Base-by-base conservation (phyloP, 345 rosid genomes). In the Cardamine chenopodiifolia region DNA sequence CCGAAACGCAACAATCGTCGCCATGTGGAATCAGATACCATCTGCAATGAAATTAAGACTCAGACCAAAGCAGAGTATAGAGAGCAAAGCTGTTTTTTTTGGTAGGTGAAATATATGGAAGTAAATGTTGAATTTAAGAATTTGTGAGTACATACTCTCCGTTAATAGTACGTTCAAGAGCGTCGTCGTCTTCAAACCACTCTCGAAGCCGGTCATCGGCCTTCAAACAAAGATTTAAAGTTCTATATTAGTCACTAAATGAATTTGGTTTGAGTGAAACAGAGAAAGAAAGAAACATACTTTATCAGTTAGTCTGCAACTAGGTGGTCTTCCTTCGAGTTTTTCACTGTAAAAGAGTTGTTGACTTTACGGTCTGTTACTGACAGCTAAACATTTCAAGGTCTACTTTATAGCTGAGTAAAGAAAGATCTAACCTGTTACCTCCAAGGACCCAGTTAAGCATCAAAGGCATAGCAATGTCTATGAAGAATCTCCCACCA, bases 371-470 rank as follows among this genome's bases (percentile, higher is more conserved):
- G 6, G 29, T 29, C 20, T 50, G 25, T 25, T 35, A 31, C 8
- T 22, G 8, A 55, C 11, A 23, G 55, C 14, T 29, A 39, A 29
- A 55, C 25, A 57, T 25, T 17, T 31, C 1, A 23, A 28, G 20
- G 19, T 42, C 37, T n/a, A 0, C 7, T 45, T 2, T 39, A 10
- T 8, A 48, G 34, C 35, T 11, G 31, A 52, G n/a, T 8, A 9
- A 18, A 40, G 71, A 62, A 32, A 76, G 72, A 75, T 37, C 85
- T 71, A 63, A 92, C 98, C 98, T 95, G 83, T 92, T 90, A 44
- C 96, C 98, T 34, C 96, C 96, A 66, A 95, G 82, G 59, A 95
- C 93, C 99, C 98, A 95, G 62, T 68, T 80, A 69, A 95, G 90
- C 94, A 90, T 90, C 69, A 84, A 37, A 37, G 98, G 94, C 98